These are phyloP conservation scores for Lolium perenne DNA, from an alignment of 176 grass and related monocot genomes.

Conservation along the genomic window DNA sequence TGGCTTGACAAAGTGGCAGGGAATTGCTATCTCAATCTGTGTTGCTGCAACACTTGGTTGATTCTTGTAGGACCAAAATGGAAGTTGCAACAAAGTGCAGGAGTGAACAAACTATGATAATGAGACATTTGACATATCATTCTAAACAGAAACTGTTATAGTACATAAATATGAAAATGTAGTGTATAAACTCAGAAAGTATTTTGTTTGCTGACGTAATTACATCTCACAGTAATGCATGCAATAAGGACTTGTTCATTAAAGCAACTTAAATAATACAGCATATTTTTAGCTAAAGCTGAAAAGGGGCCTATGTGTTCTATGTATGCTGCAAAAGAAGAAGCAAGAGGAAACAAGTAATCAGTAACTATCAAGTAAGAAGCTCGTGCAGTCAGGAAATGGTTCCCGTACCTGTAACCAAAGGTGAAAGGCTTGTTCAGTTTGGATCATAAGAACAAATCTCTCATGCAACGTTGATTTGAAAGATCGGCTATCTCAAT, in stretches of 20 bases:
- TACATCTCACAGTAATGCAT: conserved; percentile 5
- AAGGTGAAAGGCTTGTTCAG: neutral
- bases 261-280: neutral
- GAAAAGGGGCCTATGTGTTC: conserved; percentile 15
- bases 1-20: conserved; percentile 10
- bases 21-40: conserved; percentile 34
- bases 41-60: conserved; percentile 26
- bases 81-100: neutral
- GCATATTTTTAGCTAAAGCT: conserved; percentile 15
- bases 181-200: neutral
- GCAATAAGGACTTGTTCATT: neutral
- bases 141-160: conserved; percentile 20
- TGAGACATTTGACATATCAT: conserved; percentile 26
- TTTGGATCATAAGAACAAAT: conserved; percentile 31
- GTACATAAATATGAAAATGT: conserved; percentile 9
- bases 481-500: neutral
- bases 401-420: conserved; percentile 30
- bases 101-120: neutral
- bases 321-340: conserved; percentile 40
- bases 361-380: conserved; percentile 27
- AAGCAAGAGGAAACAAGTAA: conserved; percentile 35
- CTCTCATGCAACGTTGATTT: neutral
- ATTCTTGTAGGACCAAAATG: neutral
- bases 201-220: conserved; percentile 25
- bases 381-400: neutral